Base-by-base conservation (phyloP, 441 rosid genomes). In the Codiaeum variegatum region DNA sequence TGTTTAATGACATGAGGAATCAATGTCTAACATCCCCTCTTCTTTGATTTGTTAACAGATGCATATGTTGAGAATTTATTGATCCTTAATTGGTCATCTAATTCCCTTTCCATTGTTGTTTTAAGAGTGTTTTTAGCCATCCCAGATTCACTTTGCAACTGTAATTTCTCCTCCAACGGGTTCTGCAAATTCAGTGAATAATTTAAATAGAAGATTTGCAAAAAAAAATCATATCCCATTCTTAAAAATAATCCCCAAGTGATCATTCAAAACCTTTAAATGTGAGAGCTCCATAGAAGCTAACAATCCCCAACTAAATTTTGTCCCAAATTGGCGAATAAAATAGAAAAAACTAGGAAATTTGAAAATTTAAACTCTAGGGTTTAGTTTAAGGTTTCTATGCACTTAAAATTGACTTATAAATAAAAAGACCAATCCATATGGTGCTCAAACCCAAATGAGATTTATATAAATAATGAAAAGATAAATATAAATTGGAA, bases 121-220 rank as follows among this genome's bases (percentile, higher is more conserved):
- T 84, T 89, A n/a, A 82, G 83, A 70, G 81, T 72, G 28, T 66
- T 82, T 69, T 77, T 76, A 65, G 72, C 67, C 73, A 84, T 78
- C 72, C 67, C 87, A 78, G 90, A 78, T 75, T 94, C 97, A 24
- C 79, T 70, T 70, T 66, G 82, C 80, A 64, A 94, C 90, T 0
- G 93, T 86, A 69, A 92, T 92, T 77, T 91, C 96, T 72, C 97
- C 97, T 76, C 97, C 97, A 76, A 94, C 81, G 28, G 98, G 97
- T 78, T 90, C 98, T 94, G 89, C 62, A 70, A 75, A 79, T 72
- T 44, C 11, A 52, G 52, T 23, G 24, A 61, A 47, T 24, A 58
- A 72, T 46, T 32, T 21, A 61, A 52, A 62, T 51, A 32, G 74
- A 75, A 62, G 23, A 63, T 31, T 62, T 31, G 18, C 42, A 36